These are phyloP conservation scores for Phytophthora pistaciae DNA, from an alignment of 352 stramenopile species.

Conservation along the genomic window DNA sequence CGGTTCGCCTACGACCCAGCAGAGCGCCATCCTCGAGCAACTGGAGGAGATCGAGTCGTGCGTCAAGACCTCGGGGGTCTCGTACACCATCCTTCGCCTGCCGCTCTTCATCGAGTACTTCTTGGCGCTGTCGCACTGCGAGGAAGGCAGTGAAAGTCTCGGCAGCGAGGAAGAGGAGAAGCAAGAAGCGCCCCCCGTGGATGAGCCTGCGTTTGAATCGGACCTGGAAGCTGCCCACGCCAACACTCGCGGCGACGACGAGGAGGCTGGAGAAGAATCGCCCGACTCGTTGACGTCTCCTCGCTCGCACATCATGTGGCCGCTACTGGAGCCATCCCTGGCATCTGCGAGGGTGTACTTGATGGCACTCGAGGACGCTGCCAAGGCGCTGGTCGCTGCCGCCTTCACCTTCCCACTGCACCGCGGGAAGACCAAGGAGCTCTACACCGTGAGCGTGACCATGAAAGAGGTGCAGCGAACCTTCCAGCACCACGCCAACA, in stretches of 20 bases:
- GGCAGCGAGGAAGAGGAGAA: slow-evolving; percentile 45
- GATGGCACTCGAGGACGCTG: slow-evolving; percentile 66
- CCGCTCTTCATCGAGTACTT: slow-evolving; percentile 89
- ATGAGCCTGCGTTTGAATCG: slow-evolving; percentile 19
- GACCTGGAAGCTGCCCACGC: neutral
- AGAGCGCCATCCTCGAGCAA: slow-evolving; percentile 54
- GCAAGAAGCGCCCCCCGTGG: neutral
- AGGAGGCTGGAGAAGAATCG: slow-evolving; percentile 16
- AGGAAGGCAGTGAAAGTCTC: slow-evolving; percentile 21
- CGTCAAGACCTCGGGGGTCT: slow-evolving; percentile 64
- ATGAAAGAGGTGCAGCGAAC: slow-evolving; percentile 56
- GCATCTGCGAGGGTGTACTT: slow-evolving; percentile 54
- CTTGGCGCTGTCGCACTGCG: slow-evolving; percentile 47
- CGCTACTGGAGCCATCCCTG: slow-evolving; percentile 52
- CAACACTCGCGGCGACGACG: slow-evolving; percentile 17
- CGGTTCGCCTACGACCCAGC: slow-evolving; percentile 35
- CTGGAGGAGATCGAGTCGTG: slow-evolving; percentile 72
- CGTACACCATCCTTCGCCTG: slow-evolving; percentile 70
- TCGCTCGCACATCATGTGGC: slow-evolving; percentile 45
- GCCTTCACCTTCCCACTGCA: slow-evolving; percentile 71
- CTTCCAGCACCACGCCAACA: slow-evolving; percentile 49
- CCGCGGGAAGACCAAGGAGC: slow-evolving; percentile 42
- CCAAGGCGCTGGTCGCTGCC: slow-evolving; percentile 56
- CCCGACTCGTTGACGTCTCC: slow-evolving; percentile 21
- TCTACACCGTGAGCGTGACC: slow-evolving; percentile 58